These are phyloP conservation scores for Chalciporus chontae DNA, from an alignment of 768 basidiomycete species.

Conservation along the genomic window DNA sequence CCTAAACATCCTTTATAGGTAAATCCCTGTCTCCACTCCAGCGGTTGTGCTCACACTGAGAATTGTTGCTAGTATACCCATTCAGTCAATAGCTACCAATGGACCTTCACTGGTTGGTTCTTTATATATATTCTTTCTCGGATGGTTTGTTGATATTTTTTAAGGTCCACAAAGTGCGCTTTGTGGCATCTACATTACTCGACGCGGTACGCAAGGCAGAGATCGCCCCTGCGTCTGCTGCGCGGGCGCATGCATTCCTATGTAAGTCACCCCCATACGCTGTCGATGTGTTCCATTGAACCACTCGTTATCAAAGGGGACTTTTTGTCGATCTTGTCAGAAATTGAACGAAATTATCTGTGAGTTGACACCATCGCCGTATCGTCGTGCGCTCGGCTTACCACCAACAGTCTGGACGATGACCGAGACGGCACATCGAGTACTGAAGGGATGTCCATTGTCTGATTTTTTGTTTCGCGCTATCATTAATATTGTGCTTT, in stretches of 20 bases:
- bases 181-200: slow-evolving; percentile 85
- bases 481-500: background rate
- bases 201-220: slow-evolving; percentile 82
- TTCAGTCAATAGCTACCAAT: slow-evolving; percentile 88
- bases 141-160: slow-evolving; percentile 10
- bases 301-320: slow-evolving; percentile 56
- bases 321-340: slow-evolving; percentile 85
- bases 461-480: slow-evolving; percentile 7
- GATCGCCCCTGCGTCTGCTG: slow-evolving; percentile 74
- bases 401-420: slow-evolving; percentile 48
- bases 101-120: slow-evolving; percentile 67
- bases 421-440: slow-evolving; percentile 41
- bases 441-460: slow-evolving; percentile 47
- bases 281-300: slow-evolving; percentile 4
- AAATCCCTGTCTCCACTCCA: slow-evolving; percentile 7
- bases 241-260: slow-evolving; percentile 82
- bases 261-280: slow-evolving; percentile 44
- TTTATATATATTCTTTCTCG: background rate
- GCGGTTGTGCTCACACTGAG: slow-evolving; percentile 4
- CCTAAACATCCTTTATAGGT: slow-evolving; percentile 82
- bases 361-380: slow-evolving; percentile 34
- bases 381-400: slow-evolving; percentile 11
- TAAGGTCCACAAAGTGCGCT: slow-evolving; percentile 88
- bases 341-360: slow-evolving; percentile 91
- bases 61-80: slow-evolving; percentile 65